These are phyloP conservation scores for Scalesia atractyloides DNA, from an alignment of 129 eudicot species.

Conservation along the genomic window DNA sequence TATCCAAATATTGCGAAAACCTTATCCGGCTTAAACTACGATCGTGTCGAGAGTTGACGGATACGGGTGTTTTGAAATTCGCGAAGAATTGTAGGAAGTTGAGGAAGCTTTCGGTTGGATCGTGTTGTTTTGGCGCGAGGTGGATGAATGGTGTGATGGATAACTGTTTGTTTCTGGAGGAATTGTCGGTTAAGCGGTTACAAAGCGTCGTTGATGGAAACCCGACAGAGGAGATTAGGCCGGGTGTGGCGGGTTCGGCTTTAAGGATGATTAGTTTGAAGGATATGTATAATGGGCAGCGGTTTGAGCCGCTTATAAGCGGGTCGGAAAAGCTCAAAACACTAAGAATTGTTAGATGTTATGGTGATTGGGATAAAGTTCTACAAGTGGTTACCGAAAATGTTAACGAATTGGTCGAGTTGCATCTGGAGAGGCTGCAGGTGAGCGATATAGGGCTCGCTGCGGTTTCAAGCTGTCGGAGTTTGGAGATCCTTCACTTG, in stretches of 20 bases:
- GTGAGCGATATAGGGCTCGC: constrained; percentile 58
- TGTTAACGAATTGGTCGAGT: constrained; percentile 44
- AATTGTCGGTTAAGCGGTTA: constrained; percentile 59
- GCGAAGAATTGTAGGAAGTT: constrained; percentile 51
- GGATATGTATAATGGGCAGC: constrained; percentile 64
- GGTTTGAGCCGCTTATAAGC: constrained; percentile 55
- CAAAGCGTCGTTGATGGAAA: constrained; percentile 49
- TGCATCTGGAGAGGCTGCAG: constrained; percentile 71
- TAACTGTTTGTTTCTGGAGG: constrained; percentile 58
- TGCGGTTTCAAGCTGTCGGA: constrained; percentile 42
- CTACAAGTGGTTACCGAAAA: constrained; percentile 43
- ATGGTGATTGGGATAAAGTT: constrained; percentile 73
- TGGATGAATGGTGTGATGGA: constrained; percentile 63
- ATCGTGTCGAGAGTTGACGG: constrained; percentile 53
- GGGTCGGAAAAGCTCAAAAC: constrained; percentile 54
- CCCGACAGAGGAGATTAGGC: constrained; percentile 42
- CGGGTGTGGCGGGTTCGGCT: constrained; percentile 44
- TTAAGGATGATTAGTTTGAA: constrained; percentile 49
- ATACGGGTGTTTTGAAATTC: constrained; percentile 46
- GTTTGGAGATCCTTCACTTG: constrained; percentile 58
- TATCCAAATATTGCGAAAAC: constrained; percentile 51
- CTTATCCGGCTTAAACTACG: constrained; percentile 62
- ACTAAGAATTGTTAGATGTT: constrained; percentile 52
- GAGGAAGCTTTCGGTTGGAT: constrained; percentile 65
- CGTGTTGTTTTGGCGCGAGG: constrained; percentile 64